A percentile compares a stretch with the other conserved stretches of the same genome.
These are phyloP conservation scores for Trichosporon coremiiforme DNA, from an alignment of 1,284 basidiomycete species.

Conservation along the genomic window DNA sequence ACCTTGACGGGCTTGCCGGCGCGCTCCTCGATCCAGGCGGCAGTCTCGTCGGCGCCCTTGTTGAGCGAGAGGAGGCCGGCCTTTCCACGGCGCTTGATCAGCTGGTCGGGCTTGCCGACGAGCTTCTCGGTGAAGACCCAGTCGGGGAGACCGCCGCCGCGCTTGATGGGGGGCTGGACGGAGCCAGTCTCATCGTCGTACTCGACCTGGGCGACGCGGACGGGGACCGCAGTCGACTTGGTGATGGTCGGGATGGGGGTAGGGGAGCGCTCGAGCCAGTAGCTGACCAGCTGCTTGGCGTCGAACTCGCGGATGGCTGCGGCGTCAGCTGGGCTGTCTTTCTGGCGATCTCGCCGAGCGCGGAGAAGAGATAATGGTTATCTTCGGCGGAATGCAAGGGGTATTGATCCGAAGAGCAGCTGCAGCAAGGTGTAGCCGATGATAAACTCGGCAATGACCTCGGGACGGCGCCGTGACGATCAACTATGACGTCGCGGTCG, in stretches of 20 bases:
- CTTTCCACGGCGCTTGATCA: slow-evolving; percentile 99
- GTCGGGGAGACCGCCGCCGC: slow-evolving; percentile 71
- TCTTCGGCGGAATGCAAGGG: slow-evolving; percentile 19
- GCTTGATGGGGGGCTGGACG: slow-evolving; percentile 65
- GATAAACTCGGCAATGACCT: slow-evolving; percentile 3
- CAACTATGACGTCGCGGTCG: neutral
- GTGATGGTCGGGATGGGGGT: slow-evolving; percentile 57
- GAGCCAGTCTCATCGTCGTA: slow-evolving; percentile 79
- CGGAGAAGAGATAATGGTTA: slow-evolving; percentile 11
- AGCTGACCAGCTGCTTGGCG: slow-evolving; percentile 88
- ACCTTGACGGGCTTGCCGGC: slow-evolving; percentile 94
- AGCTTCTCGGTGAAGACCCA: slow-evolving; percentile 88
- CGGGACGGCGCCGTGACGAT: neutral
- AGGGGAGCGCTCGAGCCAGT: slow-evolving; percentile 88
- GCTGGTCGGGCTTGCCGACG: slow-evolving; percentile 93
- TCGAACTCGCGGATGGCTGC: slow-evolving; percentile 90
- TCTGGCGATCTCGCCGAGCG: neutral
- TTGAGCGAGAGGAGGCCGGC: slow-evolving; percentile 92
- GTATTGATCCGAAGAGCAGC: slow-evolving; percentile 25
- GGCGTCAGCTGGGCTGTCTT: slow-evolving; percentile 6
- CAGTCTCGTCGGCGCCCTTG: slow-evolving; percentile 85
- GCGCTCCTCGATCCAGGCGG: slow-evolving; percentile 81
- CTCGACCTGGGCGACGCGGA: slow-evolving; percentile 57
- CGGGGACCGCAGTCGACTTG: slow-evolving; percentile 54
- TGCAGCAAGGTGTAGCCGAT: slow-evolving; percentile 1